Evolutionary conservation across 179 eudicot genomes (phyloP), one percentile per base, ranked within the genome.

Genomic region (Drosera spatulata): DNA sequence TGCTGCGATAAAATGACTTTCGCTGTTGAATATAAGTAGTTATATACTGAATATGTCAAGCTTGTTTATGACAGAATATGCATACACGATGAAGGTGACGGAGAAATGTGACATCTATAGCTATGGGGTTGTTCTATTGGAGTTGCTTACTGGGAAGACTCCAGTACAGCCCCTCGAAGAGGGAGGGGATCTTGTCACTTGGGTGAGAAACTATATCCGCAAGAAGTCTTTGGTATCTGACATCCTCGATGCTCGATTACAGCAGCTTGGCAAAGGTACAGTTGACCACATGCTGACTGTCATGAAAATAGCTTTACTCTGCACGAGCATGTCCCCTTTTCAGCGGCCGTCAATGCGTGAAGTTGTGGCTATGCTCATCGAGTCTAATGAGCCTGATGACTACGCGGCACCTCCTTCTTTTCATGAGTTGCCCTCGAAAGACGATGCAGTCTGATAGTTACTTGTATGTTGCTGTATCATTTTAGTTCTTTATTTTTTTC

Each of bases 281-380:
- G 33, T 22, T 22, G 33, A 22, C 33, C 33, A 22, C 33, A 22
- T 22, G 33, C 33, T 22, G 15, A 72, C 69, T 3, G 82, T 88
- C 10, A 62, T 85, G 68, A 91, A 85, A 77, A 82, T 91, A 39
- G 97, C 94, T 50, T 59, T 88, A 6, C 38, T 91, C 15, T 91
- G 97, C 85, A 83, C 94, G 40, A 85, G 74, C 69, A 65, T 81
- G 86, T 79, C 89, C 39, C 95, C 99, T 0, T 73, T 49, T 56
- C 93, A 93, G 41, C 87, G 99, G 12, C 99, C 99, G 7, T 77
- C 96, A 2, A 93, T 89, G 99, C 73, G 99, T 45, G 90, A 89
- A 63, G 99, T 86, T 39, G 99, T 89, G 70, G 59, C 72, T 59
- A 93, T 93, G 99, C 73, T 93, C 66, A 78, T 84, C 1, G 93